A percentile compares a stretch with the other conserved stretches of the same genome.
Conservation (phyloP, 805 yeast species). For the Saccharomycopsis amapae region DNA sequence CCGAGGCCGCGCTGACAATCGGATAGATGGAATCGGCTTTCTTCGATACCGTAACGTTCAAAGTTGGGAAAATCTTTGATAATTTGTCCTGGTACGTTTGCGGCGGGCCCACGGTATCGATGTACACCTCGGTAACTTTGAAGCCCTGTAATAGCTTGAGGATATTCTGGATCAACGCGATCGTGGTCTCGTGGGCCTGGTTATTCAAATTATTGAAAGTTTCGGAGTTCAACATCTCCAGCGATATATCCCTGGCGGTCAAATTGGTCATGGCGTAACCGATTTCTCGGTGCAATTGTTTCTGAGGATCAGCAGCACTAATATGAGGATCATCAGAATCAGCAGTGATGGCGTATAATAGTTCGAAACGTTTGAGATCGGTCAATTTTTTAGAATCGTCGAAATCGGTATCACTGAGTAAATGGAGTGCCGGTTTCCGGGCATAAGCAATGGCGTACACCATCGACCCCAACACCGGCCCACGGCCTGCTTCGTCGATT, state of each 20-base stretch:
- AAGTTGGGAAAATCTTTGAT: slow-evolving; percentile 55
- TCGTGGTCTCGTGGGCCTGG: slow-evolving; percentile 95
- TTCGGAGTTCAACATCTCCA: slow-evolving; percentile 72
- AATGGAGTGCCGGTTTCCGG: slow-evolving; percentile 40
- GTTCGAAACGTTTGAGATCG: slow-evolving; percentile 55
- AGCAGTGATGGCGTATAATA: slow-evolving; percentile 48
- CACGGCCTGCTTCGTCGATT: slow-evolving; percentile 98
- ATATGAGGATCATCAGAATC: slow-evolving; percentile 25
- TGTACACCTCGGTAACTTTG: slow-evolving; percentile 58
- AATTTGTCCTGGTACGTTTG: slow-evolving; percentile 71
- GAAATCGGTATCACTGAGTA: slow-evolving; percentile 57
- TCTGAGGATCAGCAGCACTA: neutral
- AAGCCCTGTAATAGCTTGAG: slow-evolving; percentile 30
- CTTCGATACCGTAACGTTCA: slow-evolving; percentile 76
- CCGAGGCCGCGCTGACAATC: slow-evolving; percentile 88
- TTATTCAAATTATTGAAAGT: slow-evolving; percentile 56
- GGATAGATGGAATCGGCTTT: slow-evolving; percentile 93
- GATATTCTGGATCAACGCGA: slow-evolving; percentile 62
- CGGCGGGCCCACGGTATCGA: slow-evolving; percentile 98
- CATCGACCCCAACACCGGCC: slow-evolving; percentile 98
- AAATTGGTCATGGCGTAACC: slow-evolving; percentile 87
- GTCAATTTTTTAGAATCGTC: slow-evolving; percentile 89
- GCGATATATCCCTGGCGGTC: slow-evolving; percentile 80
- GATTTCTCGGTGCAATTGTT: slow-evolving; percentile 41
- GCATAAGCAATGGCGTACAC: slow-evolving; percentile 89